Base-by-base conservation (phyloP, 345 rosid genomes). In the Ceriops tagal region DNA sequence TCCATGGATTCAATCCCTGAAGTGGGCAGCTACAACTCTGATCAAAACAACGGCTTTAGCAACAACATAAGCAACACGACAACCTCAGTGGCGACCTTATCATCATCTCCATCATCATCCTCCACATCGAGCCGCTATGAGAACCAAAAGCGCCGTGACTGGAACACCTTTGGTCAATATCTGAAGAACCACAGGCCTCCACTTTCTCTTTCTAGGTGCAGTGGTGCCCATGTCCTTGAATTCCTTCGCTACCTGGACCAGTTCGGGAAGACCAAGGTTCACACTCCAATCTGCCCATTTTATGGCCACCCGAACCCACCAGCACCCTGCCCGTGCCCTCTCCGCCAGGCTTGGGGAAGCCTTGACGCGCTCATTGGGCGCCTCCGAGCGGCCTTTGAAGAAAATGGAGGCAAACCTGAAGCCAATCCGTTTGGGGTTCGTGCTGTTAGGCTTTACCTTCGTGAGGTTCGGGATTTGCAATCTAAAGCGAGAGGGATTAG, bases 61-160 rank as follows among this genome's bases (percentile, higher is more conserved):
- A 67, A 1, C 68, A 58, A 6, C 55, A 49, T 21, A 32, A 21
- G 22, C 26, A 20, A 30, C 30, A 6, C 39, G 20, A 39, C 63
- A 10, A 13, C 51, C 22, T 67, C 78, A 16, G 20, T 19, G 5
- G 55, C 68, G 34, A 20, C 52, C 30, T 22, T 58, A 0, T 49
- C 75, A 11, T 58, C 78, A 35, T 52, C 78, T 18, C 30, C 78
- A 2, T 32, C 78, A 15, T 66, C 75, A 3, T 13, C 67, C 6
- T 22, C 75, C 22, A 37, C 75, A 18, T 70, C 75, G 0, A 76
- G 79, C 64, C 74, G 85, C 61, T 62, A 79, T 56, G 79, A 79
- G 79, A 79, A 79, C 67, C 82, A 79, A 49, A 79, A 79, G 65
- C 76, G 82, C 39, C 73, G 82, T 0, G 82, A 79, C 74, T 79